These are phyloP conservation scores for Globisporangium heterothallicum DNA, from an alignment of 352 stramenopile genomes.

Conservation along the genomic window DNA sequence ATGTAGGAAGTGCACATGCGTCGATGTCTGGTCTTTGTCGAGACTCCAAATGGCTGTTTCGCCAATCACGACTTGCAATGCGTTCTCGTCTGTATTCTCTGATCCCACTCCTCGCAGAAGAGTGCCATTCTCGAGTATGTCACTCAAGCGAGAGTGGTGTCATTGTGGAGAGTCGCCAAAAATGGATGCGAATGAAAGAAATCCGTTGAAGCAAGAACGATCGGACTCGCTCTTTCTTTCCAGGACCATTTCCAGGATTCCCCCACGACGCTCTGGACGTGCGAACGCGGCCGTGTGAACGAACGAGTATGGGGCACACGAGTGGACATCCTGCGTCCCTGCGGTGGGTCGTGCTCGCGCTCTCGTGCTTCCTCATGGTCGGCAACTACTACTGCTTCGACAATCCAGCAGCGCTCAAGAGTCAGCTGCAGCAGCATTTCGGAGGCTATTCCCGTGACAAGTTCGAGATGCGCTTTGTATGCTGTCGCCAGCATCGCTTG, in stretches of 20 bases:
- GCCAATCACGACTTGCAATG: background rate
- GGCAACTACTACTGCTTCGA: conserved; percentile 92
- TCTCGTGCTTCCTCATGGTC: conserved; percentile 87
- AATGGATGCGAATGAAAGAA: too few species aligned
- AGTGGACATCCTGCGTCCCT: conserved; percentile 31
- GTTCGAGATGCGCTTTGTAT: conserved; percentile 82
- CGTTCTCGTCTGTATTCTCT: background rate
- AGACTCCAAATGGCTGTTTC: background rate
- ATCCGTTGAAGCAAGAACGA: background rate
- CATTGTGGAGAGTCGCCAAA: background rate
- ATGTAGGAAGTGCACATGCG: too few species aligned
- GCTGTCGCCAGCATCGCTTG: background rate
- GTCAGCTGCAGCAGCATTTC: conserved; percentile 83
- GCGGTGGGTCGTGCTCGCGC: conserved; percentile 82
- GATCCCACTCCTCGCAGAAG: background rate
- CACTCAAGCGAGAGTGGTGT: background rate
- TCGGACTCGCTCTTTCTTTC: background rate
- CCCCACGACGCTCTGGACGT: background rate
- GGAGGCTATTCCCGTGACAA: conserved; percentile 56
- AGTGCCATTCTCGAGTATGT: background rate
- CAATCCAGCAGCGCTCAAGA: conserved; percentile 85
- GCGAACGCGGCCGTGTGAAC: background rate
- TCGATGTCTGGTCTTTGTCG: background rate
- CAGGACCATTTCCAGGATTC: too few species aligned
- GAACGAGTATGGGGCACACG: conserved; percentile 45